Percentiles rank a stretch among this genome's conserved stretches.
phyloP scores from a whole-genome alignment of 805 yeast species.

The Myxozyma nipponensis region DNA sequence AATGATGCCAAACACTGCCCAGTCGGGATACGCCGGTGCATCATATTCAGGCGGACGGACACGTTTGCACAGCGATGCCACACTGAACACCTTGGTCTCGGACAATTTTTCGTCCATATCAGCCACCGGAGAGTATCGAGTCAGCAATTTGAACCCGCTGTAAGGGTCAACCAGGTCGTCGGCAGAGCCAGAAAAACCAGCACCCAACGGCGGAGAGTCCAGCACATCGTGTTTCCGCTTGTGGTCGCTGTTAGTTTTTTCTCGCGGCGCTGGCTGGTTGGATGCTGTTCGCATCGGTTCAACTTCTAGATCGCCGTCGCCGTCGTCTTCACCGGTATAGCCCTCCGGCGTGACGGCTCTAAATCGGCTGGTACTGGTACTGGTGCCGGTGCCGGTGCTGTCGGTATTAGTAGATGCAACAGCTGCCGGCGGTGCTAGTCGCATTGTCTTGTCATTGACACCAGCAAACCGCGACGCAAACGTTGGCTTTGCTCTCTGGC shows the following conservation, averaged over 20 bases:
- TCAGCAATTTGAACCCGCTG: constrained; percentile 3
- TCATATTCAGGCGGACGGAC: constrained; percentile 63
- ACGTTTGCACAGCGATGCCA: constrained; percentile 59
- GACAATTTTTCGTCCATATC: constrained; percentile 42
- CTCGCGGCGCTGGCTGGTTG: background rate
- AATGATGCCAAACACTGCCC: constrained; percentile 74
- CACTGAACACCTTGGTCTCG: constrained; percentile 52
- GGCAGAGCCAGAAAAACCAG: constrained; percentile 11
- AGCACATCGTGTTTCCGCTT: background rate
- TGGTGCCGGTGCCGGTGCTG: too few relatives aligned
- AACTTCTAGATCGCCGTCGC: background rate
- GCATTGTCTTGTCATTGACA: background rate
- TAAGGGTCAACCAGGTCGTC: constrained; percentile 10
- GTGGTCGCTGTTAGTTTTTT: background rate
- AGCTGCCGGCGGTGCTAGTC: background rate
- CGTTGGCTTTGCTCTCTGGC: background rate
- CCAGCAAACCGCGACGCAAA: constrained; percentile 7
- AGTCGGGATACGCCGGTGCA: constrained; percentile 70
- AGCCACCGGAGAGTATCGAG: constrained; percentile 44
- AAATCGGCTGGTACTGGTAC: too few relatives aligned
- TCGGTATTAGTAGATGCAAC: background rate
- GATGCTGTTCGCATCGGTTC: background rate
- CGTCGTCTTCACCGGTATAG: background rate
- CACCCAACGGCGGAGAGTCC: background rate
- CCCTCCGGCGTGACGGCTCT: too few relatives aligned